Evolutionary conservation across 306 rosid species (phyloP).

Genomic region (Rubus parviflorus): DNA sequence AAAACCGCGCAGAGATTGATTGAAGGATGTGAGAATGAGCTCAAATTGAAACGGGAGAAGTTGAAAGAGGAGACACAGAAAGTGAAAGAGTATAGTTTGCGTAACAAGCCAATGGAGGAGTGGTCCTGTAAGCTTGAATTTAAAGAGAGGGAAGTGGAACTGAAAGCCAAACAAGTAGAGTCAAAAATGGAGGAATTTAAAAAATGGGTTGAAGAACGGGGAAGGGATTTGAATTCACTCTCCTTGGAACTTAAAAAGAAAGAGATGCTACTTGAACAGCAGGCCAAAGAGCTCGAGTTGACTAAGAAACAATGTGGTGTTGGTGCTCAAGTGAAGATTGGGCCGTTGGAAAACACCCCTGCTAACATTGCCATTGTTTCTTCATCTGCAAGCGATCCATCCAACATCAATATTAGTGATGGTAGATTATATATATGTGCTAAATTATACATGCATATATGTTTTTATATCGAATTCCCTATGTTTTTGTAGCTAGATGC

Average conservation of each 20-base stretch:
- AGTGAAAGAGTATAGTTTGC: neutral
- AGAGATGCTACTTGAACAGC: neutral
- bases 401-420: neutral
- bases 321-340: slow-evolving; percentile 9
- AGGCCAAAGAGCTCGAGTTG: neutral
- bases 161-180: neutral
- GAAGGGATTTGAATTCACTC: neutral
- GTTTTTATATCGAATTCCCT: too few species aligned
- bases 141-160: neutral
- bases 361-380: neutral
- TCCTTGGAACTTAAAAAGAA: neutral
- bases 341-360: too few species aligned
- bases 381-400: slow-evolving; percentile 4
- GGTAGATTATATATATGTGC: slow-evolving; percentile 2
- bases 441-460: too few species aligned
- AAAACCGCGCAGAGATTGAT: slow-evolving; percentile 18
- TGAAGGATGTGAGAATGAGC: slow-evolving; percentile 17
- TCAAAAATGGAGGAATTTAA: neutral
- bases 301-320: neutral
- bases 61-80: neutral
- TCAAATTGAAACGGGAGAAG: slow-evolving; percentile 11
- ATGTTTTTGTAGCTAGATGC: too few species aligned
- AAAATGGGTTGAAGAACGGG: neutral
- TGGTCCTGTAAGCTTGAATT: neutral
- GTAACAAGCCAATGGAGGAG: neutral